phyloP scores from a whole-genome alignment of 768 basidiomycete species.

The Pisolithus orientalis region DNA sequence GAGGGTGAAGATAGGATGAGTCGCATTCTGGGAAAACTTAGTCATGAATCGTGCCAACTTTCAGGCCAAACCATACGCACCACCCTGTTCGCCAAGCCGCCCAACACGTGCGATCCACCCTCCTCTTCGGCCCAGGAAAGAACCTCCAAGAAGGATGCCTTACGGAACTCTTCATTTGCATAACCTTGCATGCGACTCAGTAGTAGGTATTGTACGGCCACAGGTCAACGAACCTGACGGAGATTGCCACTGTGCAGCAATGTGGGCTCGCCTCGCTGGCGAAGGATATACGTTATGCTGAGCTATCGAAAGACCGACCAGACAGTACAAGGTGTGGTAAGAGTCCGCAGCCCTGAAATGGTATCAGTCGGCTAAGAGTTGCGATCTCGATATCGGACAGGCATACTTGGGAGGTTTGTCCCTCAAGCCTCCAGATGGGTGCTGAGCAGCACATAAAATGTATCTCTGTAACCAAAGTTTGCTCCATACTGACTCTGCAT shows the following conservation, averaged over 20 bases:
- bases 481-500: slow-evolving; percentile 45
- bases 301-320: slow-evolving; percentile 83
- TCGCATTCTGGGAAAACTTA: slow-evolving; percentile 57
- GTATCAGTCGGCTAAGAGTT: background rate
- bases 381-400: background rate
- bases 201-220: background rate
- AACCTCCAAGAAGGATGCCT: slow-evolving; percentile 45
- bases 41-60: background rate
- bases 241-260: slow-evolving; percentile 35
- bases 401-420: slow-evolving; percentile 96
- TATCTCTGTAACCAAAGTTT: slow-evolving; percentile 79
- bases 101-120: slow-evolving; percentile 48
- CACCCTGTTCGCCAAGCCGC: slow-evolving; percentile 56
- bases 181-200: slow-evolving; percentile 20
- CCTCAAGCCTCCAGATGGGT: slow-evolving; percentile 77
- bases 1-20: slow-evolving; percentile 74
- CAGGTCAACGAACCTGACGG: slow-evolving; percentile 9
- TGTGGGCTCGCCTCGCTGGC: slow-evolving; percentile 23
- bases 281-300: slow-evolving; percentile 71
- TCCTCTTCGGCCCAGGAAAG: slow-evolving; percentile 68
- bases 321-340: slow-evolving; percentile 92
- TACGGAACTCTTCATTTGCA: slow-evolving; percentile 25
- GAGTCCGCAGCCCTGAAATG: slow-evolving; percentile 70
- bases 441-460: slow-evolving; percentile 80
- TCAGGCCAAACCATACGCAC: slow-evolving; percentile 32